These are phyloP conservation scores for Filobasidium uniguttulatum DNA, from an alignment of 1,284 basidiomycete species.

Conservation along the genomic window DNA sequence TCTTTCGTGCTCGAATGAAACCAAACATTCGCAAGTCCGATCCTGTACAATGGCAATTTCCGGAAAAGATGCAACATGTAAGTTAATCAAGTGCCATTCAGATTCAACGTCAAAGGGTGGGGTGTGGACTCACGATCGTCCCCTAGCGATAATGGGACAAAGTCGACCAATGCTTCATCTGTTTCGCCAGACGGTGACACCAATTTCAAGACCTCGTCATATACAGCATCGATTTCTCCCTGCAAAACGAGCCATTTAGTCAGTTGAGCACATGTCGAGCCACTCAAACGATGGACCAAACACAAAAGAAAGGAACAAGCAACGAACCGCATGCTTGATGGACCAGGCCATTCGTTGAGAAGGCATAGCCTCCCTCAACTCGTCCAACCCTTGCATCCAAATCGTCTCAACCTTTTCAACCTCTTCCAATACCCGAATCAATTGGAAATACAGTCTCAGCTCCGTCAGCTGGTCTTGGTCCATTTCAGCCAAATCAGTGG, in stretches of 20 bases:
- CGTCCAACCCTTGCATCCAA: constrained; percentile 10
- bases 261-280: constrained; percentile 26
- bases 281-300: constrained; percentile 18
- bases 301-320: too few species aligned
- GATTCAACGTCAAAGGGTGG: too few species aligned
- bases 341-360: constrained; percentile 20
- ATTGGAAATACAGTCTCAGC: constrained; percentile 35
- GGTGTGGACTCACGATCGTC: constrained; percentile 38
- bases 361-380: constrained; percentile 20
- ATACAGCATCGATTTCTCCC: constrained; percentile 34
- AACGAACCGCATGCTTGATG: constrained; percentile 42
- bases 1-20: constrained; percentile 64
- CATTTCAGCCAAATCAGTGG: constrained; percentile 24
- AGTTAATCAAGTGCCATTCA: too few species aligned
- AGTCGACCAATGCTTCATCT: constrained; percentile 9
- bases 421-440: constrained; percentile 41
- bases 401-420: constrained; percentile 56
- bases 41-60: too few species aligned
- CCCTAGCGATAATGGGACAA: constrained; percentile 16
- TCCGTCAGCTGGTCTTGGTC: constrained; percentile 26
- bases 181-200: constrained; percentile 22
- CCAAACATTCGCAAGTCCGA: constrained; percentile 50
- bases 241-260: constrained; percentile 16
- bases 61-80: too few species aligned
- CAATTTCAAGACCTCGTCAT: constrained; percentile 33